Conservation (phyloP, 306 rosid species). For the Argentina anserina region DNA sequence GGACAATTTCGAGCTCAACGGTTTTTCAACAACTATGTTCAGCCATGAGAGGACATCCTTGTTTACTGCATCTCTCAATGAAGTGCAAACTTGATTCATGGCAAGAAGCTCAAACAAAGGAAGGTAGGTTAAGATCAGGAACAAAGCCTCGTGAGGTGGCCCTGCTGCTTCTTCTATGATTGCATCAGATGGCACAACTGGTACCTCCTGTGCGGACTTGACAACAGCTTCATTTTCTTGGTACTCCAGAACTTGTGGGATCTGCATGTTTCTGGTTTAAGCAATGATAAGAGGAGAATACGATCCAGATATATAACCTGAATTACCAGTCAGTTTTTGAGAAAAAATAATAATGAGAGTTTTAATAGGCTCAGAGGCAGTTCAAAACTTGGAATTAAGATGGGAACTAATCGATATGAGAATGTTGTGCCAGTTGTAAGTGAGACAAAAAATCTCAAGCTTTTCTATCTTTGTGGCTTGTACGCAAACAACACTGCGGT, state of each 20-base stretch:
- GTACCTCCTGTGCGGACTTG: constrained; percentile 2
- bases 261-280: constrained; percentile 11
- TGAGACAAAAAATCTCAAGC: neutral
- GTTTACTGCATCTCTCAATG: constrained; percentile 57
- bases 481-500: neutral
- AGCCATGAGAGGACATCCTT: constrained; percentile 67
- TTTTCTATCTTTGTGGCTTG: neutral
- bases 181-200: constrained; percentile 7
- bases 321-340: neutral
- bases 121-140: constrained; percentile 54
- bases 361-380: neutral
- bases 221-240: constrained; percentile 23
- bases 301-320: neutral
- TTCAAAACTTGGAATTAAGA: neutral
- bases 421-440: neutral
- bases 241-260: constrained; percentile 12
- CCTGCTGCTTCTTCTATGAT: constrained; percentile 16
- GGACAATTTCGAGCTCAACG: constrained; percentile 42
- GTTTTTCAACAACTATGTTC: constrained; percentile 47
- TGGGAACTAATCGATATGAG: neutral
- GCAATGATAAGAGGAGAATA: neutral
- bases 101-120: constrained; percentile 60
- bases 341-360: neutral
- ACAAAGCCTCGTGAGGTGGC: constrained; percentile 57
- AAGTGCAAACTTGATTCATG: constrained; percentile 51